Base-by-base conservation (phyloP, 805 yeast genomes). In the Candida namnaoensis region DNA sequence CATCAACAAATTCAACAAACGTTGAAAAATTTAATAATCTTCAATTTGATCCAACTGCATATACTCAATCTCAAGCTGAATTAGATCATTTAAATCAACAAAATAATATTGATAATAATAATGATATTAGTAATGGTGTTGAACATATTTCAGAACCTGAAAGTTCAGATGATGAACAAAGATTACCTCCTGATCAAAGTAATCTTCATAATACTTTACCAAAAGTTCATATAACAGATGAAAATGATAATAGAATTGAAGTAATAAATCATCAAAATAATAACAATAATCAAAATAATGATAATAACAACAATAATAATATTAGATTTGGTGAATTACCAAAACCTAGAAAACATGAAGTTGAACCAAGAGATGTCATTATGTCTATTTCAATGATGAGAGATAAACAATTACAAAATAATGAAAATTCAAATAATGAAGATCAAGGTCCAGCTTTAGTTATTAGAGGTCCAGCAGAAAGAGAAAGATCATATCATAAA, bases 311-410 rank as follows among this genome's bases (percentile, higher is more conserved):
- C 10, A 26, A 26, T 26, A 26, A 26, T 26, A 26, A 26, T 15
- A 54, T 54, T 40, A 50, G 44, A 36, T 54, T 56, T 42, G 55
- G 44, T 12, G 52, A 49, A 6, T 28, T 50, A 9, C 59, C 58
- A 5, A 50, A 58, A 54, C 51, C 54, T 4, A 55, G 55, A 38
- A 45, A 50, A 46, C 65, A 62, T n/a, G 75, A 79, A 23, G 65
- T 85, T 11, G 80, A 82, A 32, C 95, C 96, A 2, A 76, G 82
- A 38, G 96, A 90, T 54, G 81, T 88, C 78, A 82, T 71, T 57
- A 71, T 82, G 66, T 88, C 96, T 4, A 82, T 88, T 50, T 80
- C 88, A 35, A 79, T 88, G 81, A 65, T 90, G 64, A 82, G 82
- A 49, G 70, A 72, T 41, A 66, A 70, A 35, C 71, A 70, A 42